Base-by-base conservation (phyloP, 306 rosid genomes). In the Corylus heterophylla region DNA sequence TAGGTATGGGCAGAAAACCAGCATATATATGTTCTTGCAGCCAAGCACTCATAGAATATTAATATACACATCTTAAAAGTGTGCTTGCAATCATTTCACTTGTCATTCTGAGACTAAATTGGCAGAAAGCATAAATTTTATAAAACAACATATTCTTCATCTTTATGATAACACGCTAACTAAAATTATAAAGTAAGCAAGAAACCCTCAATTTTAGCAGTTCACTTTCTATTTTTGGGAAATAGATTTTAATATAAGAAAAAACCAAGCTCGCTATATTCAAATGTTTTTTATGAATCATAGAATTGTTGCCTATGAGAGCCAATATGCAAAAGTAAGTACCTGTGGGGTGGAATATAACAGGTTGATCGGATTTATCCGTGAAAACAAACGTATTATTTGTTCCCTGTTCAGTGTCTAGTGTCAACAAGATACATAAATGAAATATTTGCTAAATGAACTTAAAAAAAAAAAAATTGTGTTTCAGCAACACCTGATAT, bases 281-380 rank as follows among this genome's bases (percentile, higher is more conserved):
- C 16, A 64, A 20, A 58, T 20, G 69, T 31, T 31, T 4, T 4
- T 31, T 16, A 16, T 37, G 14, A 42, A 42, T 68, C 16, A 9
- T 2, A 68, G 72, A 18, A 2, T 0, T 9, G 45, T 25, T 42
- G 16, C 44, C 3, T 17, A 25, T 8, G 62, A 71, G 76, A 68
- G 71, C 27, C 52, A 75, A 76, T 3, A 74, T 7, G 63, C 8
- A 51, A 10, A 42, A 39, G 69, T n/a, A n/a, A 58, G 75, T 88
- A 94, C 98, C 97, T 83, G 97, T 94, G 76, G 97, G 97, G 79
- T 84, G 97, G 83, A 80, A 94, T 55, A 94, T 79, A 72, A 78
- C 87, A 82, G 97, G 91, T 82, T 83, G 81, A 20, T 93, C 97
- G 50, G 90, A 55, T 71, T 67, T 85, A 82, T 87, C 85, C 37